Conservation (phyloP, 1,139 yeast genomes). For the Pichia sp. region DNA sequence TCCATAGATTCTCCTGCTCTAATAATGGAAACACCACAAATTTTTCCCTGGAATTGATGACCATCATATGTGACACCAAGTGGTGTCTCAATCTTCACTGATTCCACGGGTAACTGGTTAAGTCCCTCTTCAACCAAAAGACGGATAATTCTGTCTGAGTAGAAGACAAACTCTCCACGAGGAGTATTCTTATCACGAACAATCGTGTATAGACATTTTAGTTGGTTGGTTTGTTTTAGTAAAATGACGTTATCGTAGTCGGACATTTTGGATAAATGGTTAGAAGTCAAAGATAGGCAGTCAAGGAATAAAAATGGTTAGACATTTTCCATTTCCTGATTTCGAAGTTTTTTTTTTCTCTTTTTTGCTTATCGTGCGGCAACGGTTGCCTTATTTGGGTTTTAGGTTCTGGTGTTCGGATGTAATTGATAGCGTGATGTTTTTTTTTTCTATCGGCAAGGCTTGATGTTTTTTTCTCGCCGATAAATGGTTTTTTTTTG, state of each 20-base stretch:
- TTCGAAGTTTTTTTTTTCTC: no score
- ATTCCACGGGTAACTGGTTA: slow-evolving; percentile 81
- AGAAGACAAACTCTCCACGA: slow-evolving; percentile 90
- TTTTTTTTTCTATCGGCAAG: no score
- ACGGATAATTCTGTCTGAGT: slow-evolving; percentile 89
- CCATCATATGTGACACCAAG: slow-evolving; percentile 70
- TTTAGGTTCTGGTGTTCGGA: no score
- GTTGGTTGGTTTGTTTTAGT: slow-evolving; percentile 84
- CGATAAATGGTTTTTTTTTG: no score
- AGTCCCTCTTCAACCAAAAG: slow-evolving; percentile 90
- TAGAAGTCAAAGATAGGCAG: no score
- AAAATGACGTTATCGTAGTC: slow-evolving; percentile 47
- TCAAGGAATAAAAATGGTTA: no score
- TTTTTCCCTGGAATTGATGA: slow-evolving; percentile 79
- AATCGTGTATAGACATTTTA: slow-evolving; percentile 80
- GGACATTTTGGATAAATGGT: slow-evolving; percentile 8
- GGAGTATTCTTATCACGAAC: slow-evolving; percentile 74
- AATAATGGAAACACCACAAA: slow-evolving; percentile 95
- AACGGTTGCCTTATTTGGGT: no score
- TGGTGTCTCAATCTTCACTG: slow-evolving; percentile 62
- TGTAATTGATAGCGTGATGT: no score
- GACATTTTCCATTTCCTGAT: no score
- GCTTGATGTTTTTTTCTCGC: no score
- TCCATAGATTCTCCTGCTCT: slow-evolving; percentile 99
- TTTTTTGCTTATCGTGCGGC: no score